Conservation (phyloP, 768 basidiomycete species). For the Cystobasidium tubakii region DNA sequence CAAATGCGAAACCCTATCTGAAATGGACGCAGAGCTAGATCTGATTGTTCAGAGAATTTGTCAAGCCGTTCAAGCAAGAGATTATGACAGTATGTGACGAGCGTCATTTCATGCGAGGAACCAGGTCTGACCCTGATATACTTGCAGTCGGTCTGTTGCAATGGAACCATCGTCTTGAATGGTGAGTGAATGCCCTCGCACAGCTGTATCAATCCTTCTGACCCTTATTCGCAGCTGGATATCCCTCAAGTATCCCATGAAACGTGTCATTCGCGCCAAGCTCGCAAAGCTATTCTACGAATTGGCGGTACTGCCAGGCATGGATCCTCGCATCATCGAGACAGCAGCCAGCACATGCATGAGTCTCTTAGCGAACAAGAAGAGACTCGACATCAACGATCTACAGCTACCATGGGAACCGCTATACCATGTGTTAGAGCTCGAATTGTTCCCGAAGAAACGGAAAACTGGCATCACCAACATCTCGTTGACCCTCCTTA, state of each 20-base stretch:
- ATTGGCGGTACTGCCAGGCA: conserved; percentile 62
- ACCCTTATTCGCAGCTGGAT: conserved; percentile 58
- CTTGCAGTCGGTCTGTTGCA: conserved; percentile 58
- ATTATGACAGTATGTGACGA: conserved; percentile 58
- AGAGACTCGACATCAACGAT: conserved; percentile 69
- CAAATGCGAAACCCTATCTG: conserved; percentile 50
- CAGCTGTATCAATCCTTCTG: conserved; percentile 40
- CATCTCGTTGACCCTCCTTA: conserved; percentile 50
- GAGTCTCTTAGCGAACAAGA: conserved; percentile 55
- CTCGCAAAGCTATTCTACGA: conserved; percentile 75
- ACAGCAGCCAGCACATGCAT: conserved; percentile 61
- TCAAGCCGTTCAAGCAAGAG: conserved; percentile 70
- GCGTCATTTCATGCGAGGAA: background rate
- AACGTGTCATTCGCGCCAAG: conserved; percentile 66
- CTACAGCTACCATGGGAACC: conserved; percentile 76
- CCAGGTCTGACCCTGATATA: background rate
- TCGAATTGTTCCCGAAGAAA: conserved; percentile 66
- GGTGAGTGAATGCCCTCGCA: conserved; percentile 36
- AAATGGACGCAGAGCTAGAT: conserved; percentile 52
- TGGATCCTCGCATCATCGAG: conserved; percentile 65
- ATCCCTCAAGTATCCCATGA: conserved; percentile 79
- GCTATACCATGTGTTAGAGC: conserved; percentile 63
- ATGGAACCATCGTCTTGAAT: conserved; percentile 47
- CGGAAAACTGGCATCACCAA: conserved; percentile 51
- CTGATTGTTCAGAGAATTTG: conserved; percentile 54